These are phyloP conservation scores for Colletotrichum australisinense DNA, from an alignment of 2,329 filamentous ascomycete species.

Conservation along the genomic window DNA sequence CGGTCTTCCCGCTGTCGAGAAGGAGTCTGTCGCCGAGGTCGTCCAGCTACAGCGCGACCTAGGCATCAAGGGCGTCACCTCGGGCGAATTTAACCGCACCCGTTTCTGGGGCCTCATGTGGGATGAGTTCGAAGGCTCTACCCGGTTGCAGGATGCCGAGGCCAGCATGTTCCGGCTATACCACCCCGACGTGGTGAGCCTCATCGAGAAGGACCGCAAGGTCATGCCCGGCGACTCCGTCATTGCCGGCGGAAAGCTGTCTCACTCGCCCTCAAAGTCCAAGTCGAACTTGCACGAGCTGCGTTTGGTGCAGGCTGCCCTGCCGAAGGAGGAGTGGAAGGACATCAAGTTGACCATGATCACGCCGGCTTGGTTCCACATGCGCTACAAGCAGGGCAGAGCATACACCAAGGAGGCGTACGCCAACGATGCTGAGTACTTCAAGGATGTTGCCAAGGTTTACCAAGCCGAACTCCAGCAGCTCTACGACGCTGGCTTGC, in stretches of 20 bases:
- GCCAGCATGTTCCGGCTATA: conserved; percentile 64
- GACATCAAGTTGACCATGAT: conserved; percentile 67
- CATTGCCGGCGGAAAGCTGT: conserved; percentile 61
- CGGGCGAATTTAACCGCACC: conserved; percentile 73
- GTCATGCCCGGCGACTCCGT: conserved; percentile 69
- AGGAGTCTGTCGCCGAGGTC: conserved; percentile 73
- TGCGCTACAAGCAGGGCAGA: conserved; percentile 42
- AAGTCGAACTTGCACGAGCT: conserved; percentile 63
- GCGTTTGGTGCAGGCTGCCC: conserved; percentile 55
- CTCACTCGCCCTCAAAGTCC: conserved; percentile 54
- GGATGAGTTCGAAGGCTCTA: conserved; percentile 64
- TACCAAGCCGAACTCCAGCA: conserved; percentile 72
- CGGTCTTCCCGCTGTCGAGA: conserved; percentile 69
- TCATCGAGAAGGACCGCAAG: conserved; percentile 63
- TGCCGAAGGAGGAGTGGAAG: conserved; percentile 60
- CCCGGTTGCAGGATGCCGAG: conserved; percentile 61
- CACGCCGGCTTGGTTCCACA: conserved; percentile 60
- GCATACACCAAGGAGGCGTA: conserved; percentile 42
- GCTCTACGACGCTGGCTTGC: conserved; percentile 70
- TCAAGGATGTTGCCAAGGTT: conserved; percentile 72
- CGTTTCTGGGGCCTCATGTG: conserved; percentile 64
- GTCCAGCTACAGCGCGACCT: conserved; percentile 76
- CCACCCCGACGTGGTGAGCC: conserved; percentile 64
- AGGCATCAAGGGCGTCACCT: conserved; percentile 74
- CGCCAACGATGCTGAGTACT: conserved; percentile 61